Base-by-base conservation (phyloP, 2,329 filamentous ascomycete genomes). In the Penicillium sp. region DNA sequence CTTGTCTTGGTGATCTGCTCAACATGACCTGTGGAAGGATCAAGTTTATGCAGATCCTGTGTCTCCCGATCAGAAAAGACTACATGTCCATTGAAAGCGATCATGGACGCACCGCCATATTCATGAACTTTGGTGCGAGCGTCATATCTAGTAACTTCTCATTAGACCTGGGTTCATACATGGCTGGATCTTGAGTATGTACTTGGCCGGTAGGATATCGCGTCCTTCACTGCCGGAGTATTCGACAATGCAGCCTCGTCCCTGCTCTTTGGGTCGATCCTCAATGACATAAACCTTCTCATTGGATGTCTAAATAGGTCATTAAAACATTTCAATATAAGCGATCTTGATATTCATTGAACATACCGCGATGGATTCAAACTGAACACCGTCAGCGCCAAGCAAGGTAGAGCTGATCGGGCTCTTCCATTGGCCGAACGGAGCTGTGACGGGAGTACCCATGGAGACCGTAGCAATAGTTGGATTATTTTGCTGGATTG, bases 51-150 rank as follows among this genome's bases (percentile, higher is more conserved):
- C 13, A 82, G 72, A 0, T 77, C 74, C 43, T 76, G 71, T 29
- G 77, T 76, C 25, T 67, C 61, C 12, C 66, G 64, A 58, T 82
- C 76, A n/a, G 77, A 77, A 63, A 83, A 82, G 48, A 83, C 71
- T 52, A 83, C 68, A 17, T 55, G 50, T 8, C 73, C 74, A 44
- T 77, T 73, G 0, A 65, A 60, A n/a, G 79, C 62, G 2, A 74
- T 74, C 49, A 77, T 78, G 0, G 78, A 67, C 1, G 74, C 74
- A 13, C 80, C 81, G 1, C 82, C 81, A 55, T 84, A 84, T 55
- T 82, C 81, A 58, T 84, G 81, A 13, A 83, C 75, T 4, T 67
- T 71, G 36, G 77, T 80, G 36, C 70, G 64, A 12, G 74, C 79
- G 53, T 73, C 78, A 61, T 77, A 80, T 0, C 75, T 66, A 1